Percentiles rank a stretch among this genome's conserved stretches.
These are phyloP conservation scores for Aethionema arabicum DNA, from an alignment of 345 rosid species.

Conservation along the genomic window DNA sequence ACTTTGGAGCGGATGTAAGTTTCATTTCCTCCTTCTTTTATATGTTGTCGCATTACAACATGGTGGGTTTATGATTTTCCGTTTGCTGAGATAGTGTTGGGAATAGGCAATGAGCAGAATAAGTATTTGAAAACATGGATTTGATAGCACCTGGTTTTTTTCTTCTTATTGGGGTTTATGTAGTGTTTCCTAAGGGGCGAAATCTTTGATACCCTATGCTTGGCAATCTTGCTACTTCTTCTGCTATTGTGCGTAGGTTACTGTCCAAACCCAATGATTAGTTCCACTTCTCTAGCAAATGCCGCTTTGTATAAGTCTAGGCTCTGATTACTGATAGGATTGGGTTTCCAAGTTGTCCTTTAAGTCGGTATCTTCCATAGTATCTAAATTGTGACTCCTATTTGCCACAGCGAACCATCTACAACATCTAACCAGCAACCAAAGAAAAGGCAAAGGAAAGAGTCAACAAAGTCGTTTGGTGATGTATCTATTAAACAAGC, in stretches of 20 bases:
- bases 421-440: constrained; percentile 54
- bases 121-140: background rate
- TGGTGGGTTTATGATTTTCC: background rate
- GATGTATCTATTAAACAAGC: constrained; percentile 53
- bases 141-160: background rate
- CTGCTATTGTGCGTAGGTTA: background rate
- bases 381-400: constrained; percentile 10
- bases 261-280: background rate
- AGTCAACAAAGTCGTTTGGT: constrained; percentile 53
- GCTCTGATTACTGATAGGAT: constrained; percentile 1
- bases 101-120: constrained; percentile 8
- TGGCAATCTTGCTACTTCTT: background rate
- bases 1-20: constrained; percentile 82
- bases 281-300: background rate
- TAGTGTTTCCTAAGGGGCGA: constrained; percentile 3
- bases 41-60: constrained; percentile 10
- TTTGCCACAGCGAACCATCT: constrained; percentile 58
- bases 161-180: background rate
- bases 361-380: constrained; percentile 1
- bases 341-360: background rate
- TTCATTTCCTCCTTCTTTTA: constrained; percentile 22
- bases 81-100: constrained; percentile 7
- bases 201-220: background rate
- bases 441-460: constrained; percentile 85
- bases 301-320: background rate